A percentile compares a stretch with the other conserved stretches of the same genome.
Conservation (phyloP, 176 grass and related monocot genomes). For the Puccinellia tenuiflora region DNA sequence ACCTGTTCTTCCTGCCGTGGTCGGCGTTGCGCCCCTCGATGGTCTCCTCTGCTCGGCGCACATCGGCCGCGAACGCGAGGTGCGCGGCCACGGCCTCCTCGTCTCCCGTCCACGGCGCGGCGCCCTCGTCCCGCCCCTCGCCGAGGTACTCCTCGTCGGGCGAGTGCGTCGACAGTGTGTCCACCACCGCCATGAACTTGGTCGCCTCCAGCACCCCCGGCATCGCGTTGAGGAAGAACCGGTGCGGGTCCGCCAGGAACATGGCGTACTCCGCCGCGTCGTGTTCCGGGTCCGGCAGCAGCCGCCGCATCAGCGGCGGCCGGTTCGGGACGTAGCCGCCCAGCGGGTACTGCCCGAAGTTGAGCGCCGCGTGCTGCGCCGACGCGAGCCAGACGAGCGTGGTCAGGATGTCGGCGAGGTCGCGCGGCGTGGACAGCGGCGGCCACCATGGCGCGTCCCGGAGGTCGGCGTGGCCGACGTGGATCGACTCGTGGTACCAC, state of each 20-base stretch:
- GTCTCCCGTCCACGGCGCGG: constrained; percentile 72
- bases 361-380: constrained; percentile 93
- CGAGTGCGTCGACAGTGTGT: constrained; percentile 95
- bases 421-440: constrained; percentile 48
- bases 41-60: constrained; percentile 62
- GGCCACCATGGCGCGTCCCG: constrained; percentile 76
- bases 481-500: constrained; percentile 80
- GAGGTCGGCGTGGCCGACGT: constrained; percentile 77
- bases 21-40: constrained; percentile 68
- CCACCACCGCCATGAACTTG: constrained; percentile 98
- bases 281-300: constrained; percentile 74
- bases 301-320: constrained; percentile 84
- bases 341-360: constrained; percentile 93
- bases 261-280: constrained; percentile 54
- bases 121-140: constrained; percentile 47
- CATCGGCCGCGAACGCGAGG: constrained; percentile 54
- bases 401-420: constrained; percentile 66
- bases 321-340: constrained; percentile 93
- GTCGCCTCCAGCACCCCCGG: constrained; percentile 90
- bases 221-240: constrained; percentile 89
- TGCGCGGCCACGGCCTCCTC: constrained; percentile 52
- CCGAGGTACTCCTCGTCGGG: constrained; percentile 99
- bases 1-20: constrained; percentile 55
- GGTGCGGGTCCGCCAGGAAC: constrained; percentile 84
- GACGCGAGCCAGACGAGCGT: constrained; percentile 93